Conservation (phyloP, 768 basidiomycete genomes). For the Amyloporia xantha region DNA sequence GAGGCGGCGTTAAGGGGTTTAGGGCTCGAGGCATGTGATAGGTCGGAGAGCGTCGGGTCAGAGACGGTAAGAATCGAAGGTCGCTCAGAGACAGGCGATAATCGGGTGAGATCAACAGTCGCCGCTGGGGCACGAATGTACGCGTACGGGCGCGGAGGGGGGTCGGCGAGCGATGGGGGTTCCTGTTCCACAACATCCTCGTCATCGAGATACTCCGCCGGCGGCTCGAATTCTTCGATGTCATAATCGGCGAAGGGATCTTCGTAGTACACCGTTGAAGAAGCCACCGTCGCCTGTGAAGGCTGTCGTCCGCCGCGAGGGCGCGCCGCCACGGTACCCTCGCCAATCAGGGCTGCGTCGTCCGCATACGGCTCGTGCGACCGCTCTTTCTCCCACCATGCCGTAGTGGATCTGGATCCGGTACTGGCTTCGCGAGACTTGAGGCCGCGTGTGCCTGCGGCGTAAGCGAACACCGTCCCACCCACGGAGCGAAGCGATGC, state of each 20-base stretch:
- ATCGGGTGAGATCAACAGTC: conserved; percentile 15
- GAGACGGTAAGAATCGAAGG: conserved; percentile 17
- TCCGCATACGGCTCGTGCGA: conserved; percentile 42
- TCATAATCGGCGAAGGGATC: conserved; percentile 24
- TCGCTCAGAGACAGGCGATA: conserved; percentile 20
- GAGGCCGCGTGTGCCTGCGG: conserved; percentile 13
- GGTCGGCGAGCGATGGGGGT: conserved; percentile 14
- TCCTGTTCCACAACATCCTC: conserved; percentile 11
- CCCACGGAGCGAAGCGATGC: conserved; percentile 23
- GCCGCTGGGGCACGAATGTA: conserved; percentile 11
- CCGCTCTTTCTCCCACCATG: conserved; percentile 32
- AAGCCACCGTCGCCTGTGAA: conserved; percentile 13
- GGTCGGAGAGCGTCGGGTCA: conserved; percentile 13
- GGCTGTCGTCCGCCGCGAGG: conserved; percentile 16
- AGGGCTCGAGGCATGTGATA: conserved; percentile 7
- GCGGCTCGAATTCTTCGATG: conserved; percentile 17
- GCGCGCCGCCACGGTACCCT: conserved; percentile 5
- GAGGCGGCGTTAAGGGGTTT: conserved; percentile 14
- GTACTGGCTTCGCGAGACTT: conserved; percentile 29
- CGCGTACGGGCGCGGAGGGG: conserved; percentile 19
- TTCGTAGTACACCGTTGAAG: conserved; percentile 10
- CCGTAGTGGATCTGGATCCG: conserved; percentile 33
- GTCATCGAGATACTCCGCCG: conserved; percentile 17
- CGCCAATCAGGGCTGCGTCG: conserved; percentile 29
- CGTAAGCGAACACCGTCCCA: conserved; percentile 23